These are phyloP conservation scores for Tubosaeta sp. DNA, from an alignment of 768 basidiomycete genomes.

Conservation along the genomic window DNA sequence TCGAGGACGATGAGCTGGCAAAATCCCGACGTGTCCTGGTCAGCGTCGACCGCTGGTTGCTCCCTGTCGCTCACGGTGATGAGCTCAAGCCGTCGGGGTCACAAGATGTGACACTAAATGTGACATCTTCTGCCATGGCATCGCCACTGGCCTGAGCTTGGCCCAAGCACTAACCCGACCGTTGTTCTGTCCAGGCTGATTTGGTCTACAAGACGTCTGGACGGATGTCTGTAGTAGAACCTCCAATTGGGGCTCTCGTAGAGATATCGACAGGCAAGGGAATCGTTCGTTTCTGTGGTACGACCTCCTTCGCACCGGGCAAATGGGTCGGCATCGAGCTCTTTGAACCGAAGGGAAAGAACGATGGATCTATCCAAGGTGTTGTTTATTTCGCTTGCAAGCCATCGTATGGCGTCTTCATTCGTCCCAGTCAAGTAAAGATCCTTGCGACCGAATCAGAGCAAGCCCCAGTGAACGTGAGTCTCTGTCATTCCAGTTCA, in stretches of 20 bases:
- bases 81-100: constrained; percentile 10
- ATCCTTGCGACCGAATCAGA: constrained; percentile 39
- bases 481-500: constrained; percentile 1
- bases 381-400: constrained; percentile 79
- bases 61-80: constrained; percentile 10
- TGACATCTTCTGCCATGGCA: constrained; percentile 2
- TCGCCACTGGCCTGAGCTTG: constrained; percentile 9
- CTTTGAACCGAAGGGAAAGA: constrained; percentile 82
- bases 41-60: background rate
- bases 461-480: constrained; percentile 23
- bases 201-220: background rate
- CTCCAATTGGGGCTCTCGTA: constrained; percentile 69
- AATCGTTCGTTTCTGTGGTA: constrained; percentile 78
- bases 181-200: background rate
- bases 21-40: constrained; percentile 1
- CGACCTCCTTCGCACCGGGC: constrained; percentile 79
- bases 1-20: background rate
- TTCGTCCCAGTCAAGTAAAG: constrained; percentile 81
- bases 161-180: background rate
- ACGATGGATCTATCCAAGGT: constrained; percentile 86
- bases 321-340: constrained; percentile 97
- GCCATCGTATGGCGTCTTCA: constrained; percentile 79
- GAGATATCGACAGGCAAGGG: constrained; percentile 79
- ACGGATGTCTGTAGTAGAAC: constrained; percentile 37
- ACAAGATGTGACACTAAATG: constrained; percentile 1